Percentiles rank a stretch among this genome's conserved stretches.
Conservation (phyloP, 176 grass and related monocot species). For the Dactylis glomerata region DNA sequence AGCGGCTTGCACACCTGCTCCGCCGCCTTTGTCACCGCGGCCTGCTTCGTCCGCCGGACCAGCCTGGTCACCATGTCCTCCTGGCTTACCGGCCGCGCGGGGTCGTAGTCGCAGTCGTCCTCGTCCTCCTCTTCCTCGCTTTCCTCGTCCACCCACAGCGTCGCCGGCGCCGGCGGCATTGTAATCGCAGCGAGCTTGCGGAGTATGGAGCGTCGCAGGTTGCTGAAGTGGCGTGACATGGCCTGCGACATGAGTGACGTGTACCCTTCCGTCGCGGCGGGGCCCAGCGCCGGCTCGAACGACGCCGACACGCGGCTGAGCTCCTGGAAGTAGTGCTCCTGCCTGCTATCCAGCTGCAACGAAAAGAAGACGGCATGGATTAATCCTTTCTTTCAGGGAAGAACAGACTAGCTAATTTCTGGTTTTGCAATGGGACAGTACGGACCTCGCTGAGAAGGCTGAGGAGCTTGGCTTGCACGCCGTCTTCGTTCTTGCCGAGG, state of each 20-base stretch:
- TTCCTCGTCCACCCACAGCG: not conserved
- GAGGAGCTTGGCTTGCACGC: constrained; percentile 64
- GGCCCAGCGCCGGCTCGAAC: constrained; percentile 66
- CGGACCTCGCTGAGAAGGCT: constrained; percentile 73
- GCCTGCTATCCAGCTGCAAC: constrained; percentile 72
- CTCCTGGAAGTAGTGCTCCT: constrained; percentile 73
- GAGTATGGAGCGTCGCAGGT: constrained; percentile 75
- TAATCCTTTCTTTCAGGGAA: not conserved
- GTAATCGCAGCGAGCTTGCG: constrained; percentile 34
- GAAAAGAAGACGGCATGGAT: not conserved
- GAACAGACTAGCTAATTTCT: not conserved
- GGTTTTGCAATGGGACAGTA: not conserved
- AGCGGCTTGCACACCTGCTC: constrained; percentile 74
- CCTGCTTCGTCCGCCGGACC: constrained; percentile 42
- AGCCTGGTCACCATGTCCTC: constrained; percentile 35
- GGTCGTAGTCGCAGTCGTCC: not conserved
- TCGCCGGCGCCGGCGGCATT: constrained; percentile 26
- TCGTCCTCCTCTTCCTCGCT: not conserved
- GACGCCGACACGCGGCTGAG: constrained; percentile 60
- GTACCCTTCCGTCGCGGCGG: constrained; percentile 57
- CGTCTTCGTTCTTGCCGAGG: constrained; percentile 22
- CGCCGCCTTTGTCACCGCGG: constrained; percentile 51
- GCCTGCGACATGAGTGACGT: constrained; percentile 78
- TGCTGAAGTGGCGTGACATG: constrained; percentile 83
- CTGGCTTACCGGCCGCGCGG: not conserved